Evolutionary conservation across 2,329 filamentous ascomycete genomes (phyloP), one percentile per base, ranked within the genome.

Genomic region (Colletotrichum theobromicola): DNA sequence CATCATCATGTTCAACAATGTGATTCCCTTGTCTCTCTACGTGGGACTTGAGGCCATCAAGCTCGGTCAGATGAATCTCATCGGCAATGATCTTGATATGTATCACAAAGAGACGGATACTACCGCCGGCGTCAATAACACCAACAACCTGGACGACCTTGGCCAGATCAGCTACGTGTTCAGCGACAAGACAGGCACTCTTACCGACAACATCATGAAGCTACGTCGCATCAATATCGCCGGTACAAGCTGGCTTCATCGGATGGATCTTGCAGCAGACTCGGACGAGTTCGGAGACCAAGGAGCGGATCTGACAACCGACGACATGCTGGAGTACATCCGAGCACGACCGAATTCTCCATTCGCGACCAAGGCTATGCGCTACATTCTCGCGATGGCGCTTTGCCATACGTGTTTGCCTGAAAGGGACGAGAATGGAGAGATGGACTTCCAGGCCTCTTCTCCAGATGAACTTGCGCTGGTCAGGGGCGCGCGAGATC

Each of bases 1-100:
- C 82, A 91, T 98, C 77, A 98, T 98, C 84, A 96, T 98, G 92
- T 98, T 97, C 85, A 98, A 98, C 83, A 98, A 97, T 46, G 92
- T 98, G 85, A 96, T 98, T 73, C 96, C 96, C 0, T 89, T 98
- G 13, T 95, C 95, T 0, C 89, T 98, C 1, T 98, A 98, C 78
- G 94, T 98, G 77, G 97, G 93, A 80, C 87, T 98, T 82, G 96
- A 98, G 77, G 88, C 97, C 72, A 93, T 97, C 82, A 97, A 97
- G 82, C 87, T 97, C 12, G 93, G 90, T 8, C 90, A 92, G 80
- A 93, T 98, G 88, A 88, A 95, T 70, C 90, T 97, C 80, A 83
- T 98, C 69, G 95, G 95, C 77, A 86, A 86, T 26, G 96, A 98
- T 80, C 85, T 96, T 69, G 93, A 95, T 77, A 98, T 98, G 95